These are phyloP conservation scores for Trametes villosa DNA, from an alignment of 768 basidiomycete genomes.

Conservation along the genomic window DNA sequence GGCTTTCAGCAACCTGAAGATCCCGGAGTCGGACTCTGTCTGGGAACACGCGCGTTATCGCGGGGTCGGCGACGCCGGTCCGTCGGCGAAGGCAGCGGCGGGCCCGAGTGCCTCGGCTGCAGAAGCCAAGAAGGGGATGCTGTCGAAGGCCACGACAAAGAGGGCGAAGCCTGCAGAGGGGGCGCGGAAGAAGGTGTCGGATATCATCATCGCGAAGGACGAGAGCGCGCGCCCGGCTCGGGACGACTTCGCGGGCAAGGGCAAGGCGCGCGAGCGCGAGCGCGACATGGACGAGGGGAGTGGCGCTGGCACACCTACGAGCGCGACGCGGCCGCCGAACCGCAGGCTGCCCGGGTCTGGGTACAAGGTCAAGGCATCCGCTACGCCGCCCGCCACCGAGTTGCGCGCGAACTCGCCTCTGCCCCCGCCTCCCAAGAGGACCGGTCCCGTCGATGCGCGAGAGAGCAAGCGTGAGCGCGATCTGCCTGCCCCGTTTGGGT, in stretches of 20 bases:
- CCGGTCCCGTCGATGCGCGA: conserved; percentile 36
- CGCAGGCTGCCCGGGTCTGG: conserved; percentile 55
- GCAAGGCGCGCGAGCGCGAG: conserved; percentile 27
- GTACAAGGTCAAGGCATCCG: conserved; percentile 43
- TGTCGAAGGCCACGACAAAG: conserved; percentile 36
- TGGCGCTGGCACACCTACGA: conserved; percentile 19
- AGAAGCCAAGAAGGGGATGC: conserved; percentile 48
- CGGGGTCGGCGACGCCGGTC: conserved; percentile 9
- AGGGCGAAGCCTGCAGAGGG: conserved; percentile 25
- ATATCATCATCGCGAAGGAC: conserved; percentile 50
- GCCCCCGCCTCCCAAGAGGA: conserved; percentile 31
- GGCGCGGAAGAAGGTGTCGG: conserved; percentile 21
- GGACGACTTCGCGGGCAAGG: neutral
- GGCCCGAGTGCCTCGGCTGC: conserved; percentile 16
- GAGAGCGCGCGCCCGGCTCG: conserved; percentile 40
- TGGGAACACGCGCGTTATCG: conserved; percentile 60
- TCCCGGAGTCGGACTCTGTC: conserved; percentile 62
- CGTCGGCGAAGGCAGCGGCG: conserved; percentile 2
- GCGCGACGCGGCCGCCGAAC: conserved; percentile 28
- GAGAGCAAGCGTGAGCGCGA: conserved; percentile 32
- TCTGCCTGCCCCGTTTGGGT: conserved; percentile 37
- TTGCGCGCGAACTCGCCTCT: conserved; percentile 7
- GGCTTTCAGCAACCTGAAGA: conserved; percentile 52
- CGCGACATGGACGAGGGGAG: conserved; percentile 17
- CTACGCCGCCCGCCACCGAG: conserved; percentile 29